phyloP scores from a whole-genome alignment of 2,329 filamentous ascomycete species.

The Hypoxylon sp. region DNA sequence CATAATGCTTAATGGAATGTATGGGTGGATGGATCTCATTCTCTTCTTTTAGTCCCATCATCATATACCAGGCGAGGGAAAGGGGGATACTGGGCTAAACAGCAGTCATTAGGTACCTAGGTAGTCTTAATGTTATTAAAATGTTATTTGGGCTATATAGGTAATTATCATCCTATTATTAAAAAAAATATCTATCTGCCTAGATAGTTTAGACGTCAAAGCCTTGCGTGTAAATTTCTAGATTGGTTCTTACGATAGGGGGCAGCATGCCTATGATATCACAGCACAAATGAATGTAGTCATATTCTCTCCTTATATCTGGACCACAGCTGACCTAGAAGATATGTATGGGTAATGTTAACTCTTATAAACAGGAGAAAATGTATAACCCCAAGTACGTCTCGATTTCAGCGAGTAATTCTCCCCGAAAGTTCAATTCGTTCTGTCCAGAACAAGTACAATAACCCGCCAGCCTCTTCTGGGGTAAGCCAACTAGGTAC shows the following conservation, averaged over 20 bases:
- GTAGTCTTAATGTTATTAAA: too few relatives aligned
- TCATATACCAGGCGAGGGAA: neutral
- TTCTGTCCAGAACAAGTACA: too few relatives aligned
- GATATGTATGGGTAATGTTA: neutral
- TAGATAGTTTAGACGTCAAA: neutral
- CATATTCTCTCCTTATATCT: neutral
- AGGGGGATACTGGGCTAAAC: neutral
- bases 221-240: neutral
- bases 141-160: too few relatives aligned
- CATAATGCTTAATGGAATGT: neutral
- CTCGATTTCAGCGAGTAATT: neutral
- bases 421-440: too few relatives aligned
- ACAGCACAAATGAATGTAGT: neutral
- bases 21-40: neutral
- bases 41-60: neutral
- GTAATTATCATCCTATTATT: too few relatives aligned
- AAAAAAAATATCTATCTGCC: too few relatives aligned
- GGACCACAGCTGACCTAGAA: neutral
- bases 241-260: neutral
- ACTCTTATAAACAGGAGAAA: neutral
- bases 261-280: neutral
- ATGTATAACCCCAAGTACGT: neutral
- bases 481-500: too few relatives aligned
- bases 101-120: neutral
- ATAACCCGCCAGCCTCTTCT: too few relatives aligned